A percentile compares a stretch with the other conserved stretches of the same genome.
These are phyloP conservation scores for Antrodiella citrinella DNA, from an alignment of 768 basidiomycete species.

Conservation along the genomic window DNA sequence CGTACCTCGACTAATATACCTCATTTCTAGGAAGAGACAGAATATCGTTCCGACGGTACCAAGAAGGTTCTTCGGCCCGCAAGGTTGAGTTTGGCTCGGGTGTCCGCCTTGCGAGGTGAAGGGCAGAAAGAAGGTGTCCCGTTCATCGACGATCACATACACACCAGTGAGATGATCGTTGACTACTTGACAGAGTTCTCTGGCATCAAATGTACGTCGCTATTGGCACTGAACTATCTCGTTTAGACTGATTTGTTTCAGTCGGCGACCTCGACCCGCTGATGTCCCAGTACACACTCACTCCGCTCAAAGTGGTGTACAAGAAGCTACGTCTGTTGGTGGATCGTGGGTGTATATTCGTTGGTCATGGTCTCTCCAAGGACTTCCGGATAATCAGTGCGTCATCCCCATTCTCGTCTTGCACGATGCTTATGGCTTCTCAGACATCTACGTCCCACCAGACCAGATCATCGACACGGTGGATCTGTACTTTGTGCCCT, in stretches of 20 bases:
- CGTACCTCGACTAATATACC: too few species aligned
- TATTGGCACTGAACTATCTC: background rate
- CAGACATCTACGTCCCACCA: slow-evolving; percentile 94
- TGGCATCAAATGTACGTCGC: slow-evolving; percentile 77
- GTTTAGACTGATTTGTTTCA: slow-evolving; percentile 28
- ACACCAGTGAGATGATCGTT: slow-evolving; percentile 90
- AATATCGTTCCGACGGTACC: slow-evolving; percentile 90
- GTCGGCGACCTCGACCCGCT: slow-evolving; percentile 89
- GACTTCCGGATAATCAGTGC: slow-evolving; percentile 98
- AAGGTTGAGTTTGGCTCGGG: slow-evolving; percentile 85
- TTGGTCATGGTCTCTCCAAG: slow-evolving; percentile 94
- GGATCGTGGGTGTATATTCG: slow-evolving; percentile 92
- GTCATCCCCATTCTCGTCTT: slow-evolving; percentile 20
- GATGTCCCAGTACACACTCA: slow-evolving; percentile 78
- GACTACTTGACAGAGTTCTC: slow-evolving; percentile 98
- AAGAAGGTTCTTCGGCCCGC: slow-evolving; percentile 90
- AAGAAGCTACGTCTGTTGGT: slow-evolving; percentile 93
- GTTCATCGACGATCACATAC: slow-evolving; percentile 97
- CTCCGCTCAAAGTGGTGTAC: slow-evolving; percentile 95
- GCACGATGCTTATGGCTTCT: background rate
- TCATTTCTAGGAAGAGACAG: slow-evolving; percentile 74
- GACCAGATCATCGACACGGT: slow-evolving; percentile 97
- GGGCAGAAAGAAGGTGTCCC: slow-evolving; percentile 76
- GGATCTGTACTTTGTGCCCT: slow-evolving; percentile 83
- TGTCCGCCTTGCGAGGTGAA: slow-evolving; percentile 86